Base-by-base conservation (phyloP, 257 asterid genomes). In the Perilla frutescens region DNA sequence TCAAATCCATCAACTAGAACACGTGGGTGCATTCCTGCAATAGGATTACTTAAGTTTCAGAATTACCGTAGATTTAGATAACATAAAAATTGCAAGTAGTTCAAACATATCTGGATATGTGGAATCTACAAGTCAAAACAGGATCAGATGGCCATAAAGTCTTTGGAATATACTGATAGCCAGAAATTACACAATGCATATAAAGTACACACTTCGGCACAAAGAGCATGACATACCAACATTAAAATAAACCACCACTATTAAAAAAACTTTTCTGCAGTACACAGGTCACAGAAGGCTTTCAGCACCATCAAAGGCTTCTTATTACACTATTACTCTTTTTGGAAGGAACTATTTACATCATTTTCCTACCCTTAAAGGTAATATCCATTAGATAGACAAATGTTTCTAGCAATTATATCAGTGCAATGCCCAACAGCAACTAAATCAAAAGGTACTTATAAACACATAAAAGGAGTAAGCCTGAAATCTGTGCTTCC, bases 21-120 rank as follows among this genome's bases (percentile, higher is more conserved):
- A 64, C 98, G 98, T 20, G 99, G 99, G 84, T 95, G 99, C 93
- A 89, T 90, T 77, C 99, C 99, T 95, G 87, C 66, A 89, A 74
- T 68, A 31, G 20, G 20, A 66, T 26, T 43, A 50, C 62, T 51
- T 51, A 60, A 47, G 73, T 41, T 53, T 65, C 6, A 66, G 73
- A 48, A 75, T 62, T 62, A 62, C 59, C 71, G 53, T 8, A 14
- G 37, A 63, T 66, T 61, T 47, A 59, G 63, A 41, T 44, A 15
- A 37, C 2, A 26, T 15, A 44, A 45, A 47, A 72, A 70, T 40
- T 36, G 65, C 53, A 77, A 50, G 34, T 10, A 55, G 45, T 54
- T 71, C 49, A 26, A 68, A 54, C 51, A 81, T 36, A 31, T 60
- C 13, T 15, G 13, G 29, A 68, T 39, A 55, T 43, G 55, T 8